A percentile compares a stretch with the other conserved stretches of the same genome.
Conservation (phyloP, 2,329 filamentous ascomycete species). For the Aureobasidium subglaciale region DNA sequence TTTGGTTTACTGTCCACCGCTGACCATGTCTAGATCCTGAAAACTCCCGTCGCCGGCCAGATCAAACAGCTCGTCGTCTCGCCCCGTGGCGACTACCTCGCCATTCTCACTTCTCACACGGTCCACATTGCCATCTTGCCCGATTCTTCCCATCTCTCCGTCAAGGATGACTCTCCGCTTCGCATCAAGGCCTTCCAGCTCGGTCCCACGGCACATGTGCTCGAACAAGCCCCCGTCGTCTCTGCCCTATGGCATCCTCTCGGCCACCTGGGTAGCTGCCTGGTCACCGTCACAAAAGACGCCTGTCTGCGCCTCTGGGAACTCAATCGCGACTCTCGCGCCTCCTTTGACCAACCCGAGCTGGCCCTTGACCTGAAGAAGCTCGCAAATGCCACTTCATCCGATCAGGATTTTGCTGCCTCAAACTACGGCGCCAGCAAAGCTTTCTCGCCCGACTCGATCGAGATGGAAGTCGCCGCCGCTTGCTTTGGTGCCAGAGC, state of each 20-base stretch:
- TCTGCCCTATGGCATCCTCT: slow-evolving; percentile 90
- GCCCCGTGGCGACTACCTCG: slow-evolving; percentile 72
- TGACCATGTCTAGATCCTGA: slow-evolving; percentile 53
- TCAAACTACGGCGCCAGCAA: slow-evolving; percentile 67
- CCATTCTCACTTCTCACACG: slow-evolving; percentile 79
- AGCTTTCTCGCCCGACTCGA: slow-evolving; percentile 78
- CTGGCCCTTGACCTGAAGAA: slow-evolving; percentile 84
- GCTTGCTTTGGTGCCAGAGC: slow-evolving; percentile 71
- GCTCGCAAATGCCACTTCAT: slow-evolving; percentile 72
- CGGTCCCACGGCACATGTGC: slow-evolving; percentile 87
- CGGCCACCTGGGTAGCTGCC: slow-evolving; percentile 68
- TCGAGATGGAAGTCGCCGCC: slow-evolving; percentile 90
- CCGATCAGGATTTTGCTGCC: slow-evolving; percentile 76
- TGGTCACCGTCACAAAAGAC: slow-evolving; percentile 84
- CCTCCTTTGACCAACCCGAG: slow-evolving; percentile 77
- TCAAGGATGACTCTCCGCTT: slow-evolving; percentile 59
- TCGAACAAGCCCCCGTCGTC: slow-evolving; percentile 71
- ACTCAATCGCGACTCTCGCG: slow-evolving; percentile 71
- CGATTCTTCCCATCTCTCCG: slow-evolving; percentile 66
- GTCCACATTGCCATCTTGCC: slow-evolving; percentile 83
- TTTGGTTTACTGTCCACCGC: neutral
- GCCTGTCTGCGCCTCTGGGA: slow-evolving; percentile 89
- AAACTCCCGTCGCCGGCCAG: slow-evolving; percentile 68
- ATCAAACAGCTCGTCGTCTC: slow-evolving; percentile 83
- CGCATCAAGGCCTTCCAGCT: slow-evolving; percentile 82